These are phyloP conservation scores for Lojkania enalia DNA, from an alignment of 2,329 filamentous ascomycete species.

Conservation along the genomic window DNA sequence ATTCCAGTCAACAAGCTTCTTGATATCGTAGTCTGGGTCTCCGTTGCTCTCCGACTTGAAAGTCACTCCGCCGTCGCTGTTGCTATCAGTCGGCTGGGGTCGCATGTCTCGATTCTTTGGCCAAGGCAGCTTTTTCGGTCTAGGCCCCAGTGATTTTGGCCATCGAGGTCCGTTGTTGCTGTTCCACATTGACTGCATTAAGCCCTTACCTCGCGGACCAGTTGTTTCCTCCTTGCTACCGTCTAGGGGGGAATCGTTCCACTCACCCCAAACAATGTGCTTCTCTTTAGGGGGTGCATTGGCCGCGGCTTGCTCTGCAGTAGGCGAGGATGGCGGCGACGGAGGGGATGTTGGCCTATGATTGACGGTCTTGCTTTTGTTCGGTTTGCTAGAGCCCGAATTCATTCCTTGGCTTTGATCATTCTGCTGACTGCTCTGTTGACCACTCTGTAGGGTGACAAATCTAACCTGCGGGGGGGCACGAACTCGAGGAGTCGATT, in stretches of 20 bases:
- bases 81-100: constrained; percentile 16
- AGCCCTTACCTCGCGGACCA: not conserved
- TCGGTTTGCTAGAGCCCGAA: not conserved
- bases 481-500: not conserved
- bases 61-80: constrained; percentile 27
- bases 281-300: not conserved
- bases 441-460: constrained; percentile 3
- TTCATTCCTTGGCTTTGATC: not conserved
- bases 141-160: not conserved
- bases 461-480: not conserved
- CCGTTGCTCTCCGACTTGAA: constrained; percentile 34
- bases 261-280: not conserved
- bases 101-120: constrained; percentile 35
- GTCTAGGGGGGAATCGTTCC: not conserved
- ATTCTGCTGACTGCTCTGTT: not conserved
- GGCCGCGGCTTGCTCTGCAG: not conserved
- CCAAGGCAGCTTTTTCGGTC: constrained; percentile 18
- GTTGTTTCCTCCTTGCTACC: constrained; percentile 1
- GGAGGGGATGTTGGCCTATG: constrained; percentile 9
- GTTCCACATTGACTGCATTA: not conserved
- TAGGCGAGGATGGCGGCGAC: constrained; percentile 10
- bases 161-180: not conserved
- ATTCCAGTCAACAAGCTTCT: constrained; percentile 49
- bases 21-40: constrained; percentile 39
- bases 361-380: not conserved